Conservation (phyloP, 352 stramenopile species). For the Phytophthora nicotianae region DNA sequence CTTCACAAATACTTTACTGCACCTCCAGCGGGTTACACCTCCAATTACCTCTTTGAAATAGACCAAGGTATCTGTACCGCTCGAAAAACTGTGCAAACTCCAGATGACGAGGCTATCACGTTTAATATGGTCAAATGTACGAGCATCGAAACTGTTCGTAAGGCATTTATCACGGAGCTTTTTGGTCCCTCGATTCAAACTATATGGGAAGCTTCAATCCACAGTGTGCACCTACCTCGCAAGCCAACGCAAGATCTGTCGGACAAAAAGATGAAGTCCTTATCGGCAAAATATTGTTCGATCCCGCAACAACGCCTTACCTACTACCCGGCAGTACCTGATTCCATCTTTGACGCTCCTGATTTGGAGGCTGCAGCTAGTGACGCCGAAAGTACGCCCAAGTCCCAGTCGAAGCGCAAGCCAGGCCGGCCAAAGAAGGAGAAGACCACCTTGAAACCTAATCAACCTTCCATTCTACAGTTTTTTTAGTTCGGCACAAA, state of each 20-base stretch:
- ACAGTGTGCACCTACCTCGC: neutral
- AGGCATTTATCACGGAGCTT: neutral
- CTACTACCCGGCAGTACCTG: no score
- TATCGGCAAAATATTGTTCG: neutral
- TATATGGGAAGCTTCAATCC: neutral
- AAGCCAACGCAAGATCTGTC: neutral
- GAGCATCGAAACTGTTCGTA: neutral
- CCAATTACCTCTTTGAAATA: neutral
- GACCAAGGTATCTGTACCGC: neutral
- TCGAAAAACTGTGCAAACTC: no score
- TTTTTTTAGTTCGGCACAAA: no score
- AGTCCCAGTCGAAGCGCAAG: no score
- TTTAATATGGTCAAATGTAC: neutral
- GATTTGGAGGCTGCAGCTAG: no score
- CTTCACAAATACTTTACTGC: neutral
- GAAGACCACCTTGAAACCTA: no score
- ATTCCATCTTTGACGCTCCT: no score
- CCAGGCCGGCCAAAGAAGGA: no score
- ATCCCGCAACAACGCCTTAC: no score
- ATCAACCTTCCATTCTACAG: no score
- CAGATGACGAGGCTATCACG: neutral
- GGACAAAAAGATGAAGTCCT: neutral
- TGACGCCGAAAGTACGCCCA: no score
- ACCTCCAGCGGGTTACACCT: neutral
- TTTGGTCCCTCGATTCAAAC: neutral